phyloP scores from a whole-genome alignment of 371 early-diverging fungal genomes.

The Smittium mucronatum region DNA sequence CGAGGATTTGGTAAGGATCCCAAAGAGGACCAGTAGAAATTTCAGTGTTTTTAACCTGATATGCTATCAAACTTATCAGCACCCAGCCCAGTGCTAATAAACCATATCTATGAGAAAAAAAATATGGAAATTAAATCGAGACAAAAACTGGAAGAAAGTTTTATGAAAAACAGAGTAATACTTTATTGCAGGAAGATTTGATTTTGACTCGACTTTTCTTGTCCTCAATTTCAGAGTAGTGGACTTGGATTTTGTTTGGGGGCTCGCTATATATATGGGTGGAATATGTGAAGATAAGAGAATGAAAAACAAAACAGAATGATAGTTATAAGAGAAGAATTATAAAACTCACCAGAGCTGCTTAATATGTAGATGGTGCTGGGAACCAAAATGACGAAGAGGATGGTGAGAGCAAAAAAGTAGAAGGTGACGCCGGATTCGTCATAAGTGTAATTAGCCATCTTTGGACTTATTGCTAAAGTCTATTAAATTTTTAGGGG shows the following conservation, averaged over 20 bases:
- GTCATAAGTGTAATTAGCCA: slow-evolving; percentile 76
- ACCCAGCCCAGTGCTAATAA: slow-evolving; percentile 62
- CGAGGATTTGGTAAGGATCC: slow-evolving; percentile 89
- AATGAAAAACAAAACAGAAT: not conserved
- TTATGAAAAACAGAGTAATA: not conserved
- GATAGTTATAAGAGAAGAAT: not conserved
- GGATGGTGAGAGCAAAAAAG: slow-evolving; percentile 76
- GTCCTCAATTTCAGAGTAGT: slow-evolving; percentile 27
- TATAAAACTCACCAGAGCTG: not conserved
- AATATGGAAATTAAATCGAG: not conserved
- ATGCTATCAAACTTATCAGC: slow-evolving; percentile 54
- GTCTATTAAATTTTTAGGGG: no score
- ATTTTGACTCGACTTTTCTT: slow-evolving; percentile 21
- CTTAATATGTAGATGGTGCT: slow-evolving; percentile 41
- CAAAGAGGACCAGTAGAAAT: slow-evolving; percentile 52
- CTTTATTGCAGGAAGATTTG: slow-evolving; percentile 24
- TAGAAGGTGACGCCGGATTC: slow-evolving; percentile 87
- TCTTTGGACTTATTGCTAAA: no score
- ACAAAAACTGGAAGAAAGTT: not conserved
- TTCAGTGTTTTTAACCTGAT: slow-evolving; percentile 59
- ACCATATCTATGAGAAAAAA: slow-evolving; percentile 14
- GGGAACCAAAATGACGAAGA: slow-evolving; percentile 69
- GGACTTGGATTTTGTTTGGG: slow-evolving; percentile 18
- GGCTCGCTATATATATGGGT: slow-evolving; percentile 14
- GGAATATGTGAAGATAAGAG: not conserved